Percentiles rank a stretch among this genome's conserved stretches.
These are phyloP conservation scores for Trypanosoma rangeli DNA, from an alignment of 208 protist species.

Conservation along the genomic window DNA sequence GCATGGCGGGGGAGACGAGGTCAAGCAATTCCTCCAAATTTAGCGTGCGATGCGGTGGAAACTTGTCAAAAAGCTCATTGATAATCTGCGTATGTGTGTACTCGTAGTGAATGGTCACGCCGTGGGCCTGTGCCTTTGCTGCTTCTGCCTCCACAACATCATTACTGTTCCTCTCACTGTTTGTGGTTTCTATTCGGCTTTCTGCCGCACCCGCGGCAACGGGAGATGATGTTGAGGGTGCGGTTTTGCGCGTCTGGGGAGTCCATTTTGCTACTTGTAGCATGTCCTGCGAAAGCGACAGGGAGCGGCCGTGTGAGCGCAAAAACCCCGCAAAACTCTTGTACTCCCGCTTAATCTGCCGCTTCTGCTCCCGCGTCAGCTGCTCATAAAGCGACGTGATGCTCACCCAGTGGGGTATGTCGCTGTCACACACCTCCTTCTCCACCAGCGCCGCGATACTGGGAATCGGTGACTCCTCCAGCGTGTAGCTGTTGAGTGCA, in stretches of 20 bases:
- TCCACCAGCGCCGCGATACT: constrained; percentile 56
- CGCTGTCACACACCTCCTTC: constrained; percentile 57
- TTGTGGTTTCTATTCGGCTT: constrained; percentile 1
- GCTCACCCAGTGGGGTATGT: constrained; percentile 83
- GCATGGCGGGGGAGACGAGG: constrained; percentile 58
- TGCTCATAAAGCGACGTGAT: constrained; percentile 83
- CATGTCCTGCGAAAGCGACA: constrained; percentile 84
- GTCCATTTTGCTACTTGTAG: constrained; percentile 86
- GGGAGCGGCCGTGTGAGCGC: constrained; percentile 63
- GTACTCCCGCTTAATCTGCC: constrained; percentile 56
- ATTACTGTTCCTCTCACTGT: not conserved
- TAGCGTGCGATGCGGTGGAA: constrained; percentile 53
- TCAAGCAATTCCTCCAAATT: constrained; percentile 51
- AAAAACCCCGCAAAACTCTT: constrained; percentile 87
- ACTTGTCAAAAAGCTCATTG: constrained; percentile 74
- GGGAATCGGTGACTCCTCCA: constrained; percentile 69
- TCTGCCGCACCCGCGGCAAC: not conserved
- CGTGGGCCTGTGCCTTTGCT: not conserved
- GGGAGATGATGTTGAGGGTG: constrained; percentile 1
- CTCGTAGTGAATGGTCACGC: constrained; percentile 15
- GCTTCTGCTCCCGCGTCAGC: constrained; percentile 62
- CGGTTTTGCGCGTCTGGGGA: constrained; percentile 22
- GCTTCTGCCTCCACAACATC: not conserved
- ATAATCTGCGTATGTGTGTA: constrained; percentile 61
- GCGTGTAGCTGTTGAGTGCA: constrained; percentile 64